Percentiles rank a stretch among this genome's conserved stretches.
Conservation (phyloP, 306 rosid genomes). For the barrel medic (Medicago truncatula) region DNA sequence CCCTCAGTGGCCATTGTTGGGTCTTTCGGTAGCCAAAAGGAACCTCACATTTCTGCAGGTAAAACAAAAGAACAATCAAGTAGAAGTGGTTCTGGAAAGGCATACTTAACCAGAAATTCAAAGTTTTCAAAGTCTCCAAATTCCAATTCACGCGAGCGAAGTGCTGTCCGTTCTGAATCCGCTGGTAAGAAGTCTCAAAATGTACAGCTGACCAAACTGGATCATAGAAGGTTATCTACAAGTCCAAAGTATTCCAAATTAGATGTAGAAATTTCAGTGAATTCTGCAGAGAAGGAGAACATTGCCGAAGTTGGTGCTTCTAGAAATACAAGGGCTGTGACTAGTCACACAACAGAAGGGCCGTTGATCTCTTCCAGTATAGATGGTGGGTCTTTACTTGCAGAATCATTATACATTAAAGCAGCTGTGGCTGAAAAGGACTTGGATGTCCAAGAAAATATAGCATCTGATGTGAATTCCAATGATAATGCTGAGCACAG, state of each 20-base stretch:
- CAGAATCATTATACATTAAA: conserved; percentile 37
- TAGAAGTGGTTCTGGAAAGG: conserved; percentile 38
- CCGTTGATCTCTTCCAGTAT: conserved; percentile 42
- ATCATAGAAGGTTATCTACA: conserved; percentile 44
- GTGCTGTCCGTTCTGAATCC: conserved; percentile 29
- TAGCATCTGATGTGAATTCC: conserved; percentile 37
- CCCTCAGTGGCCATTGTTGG: conserved; percentile 35
- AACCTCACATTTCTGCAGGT: conserved; percentile 39
- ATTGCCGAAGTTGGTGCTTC: conserved; percentile 44
- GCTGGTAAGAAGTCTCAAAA: conserved; percentile 41
- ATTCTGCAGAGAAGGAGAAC: conserved; percentile 47
- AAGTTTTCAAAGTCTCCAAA: conserved; percentile 26
- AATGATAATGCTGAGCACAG: conserved; percentile 37
- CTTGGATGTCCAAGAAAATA: conserved; percentile 44
- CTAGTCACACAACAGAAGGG: conserved; percentile 41
- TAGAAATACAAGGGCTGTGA: conserved; percentile 42
- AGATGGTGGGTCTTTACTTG: conserved; percentile 40
- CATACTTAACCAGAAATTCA: conserved; percentile 27
- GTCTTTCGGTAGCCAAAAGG: conserved; percentile 46
- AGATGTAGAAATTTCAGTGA: conserved; percentile 36
- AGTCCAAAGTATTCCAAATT: conserved; percentile 41
- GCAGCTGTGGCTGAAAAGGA: conserved; percentile 34
- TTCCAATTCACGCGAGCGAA: conserved; percentile 33
- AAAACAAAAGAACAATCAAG: conserved; percentile 37
- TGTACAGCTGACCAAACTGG: conserved; percentile 30